Conservation (phyloP, 73 alveolate species). For the Durusdinium trenchii region DNA sequence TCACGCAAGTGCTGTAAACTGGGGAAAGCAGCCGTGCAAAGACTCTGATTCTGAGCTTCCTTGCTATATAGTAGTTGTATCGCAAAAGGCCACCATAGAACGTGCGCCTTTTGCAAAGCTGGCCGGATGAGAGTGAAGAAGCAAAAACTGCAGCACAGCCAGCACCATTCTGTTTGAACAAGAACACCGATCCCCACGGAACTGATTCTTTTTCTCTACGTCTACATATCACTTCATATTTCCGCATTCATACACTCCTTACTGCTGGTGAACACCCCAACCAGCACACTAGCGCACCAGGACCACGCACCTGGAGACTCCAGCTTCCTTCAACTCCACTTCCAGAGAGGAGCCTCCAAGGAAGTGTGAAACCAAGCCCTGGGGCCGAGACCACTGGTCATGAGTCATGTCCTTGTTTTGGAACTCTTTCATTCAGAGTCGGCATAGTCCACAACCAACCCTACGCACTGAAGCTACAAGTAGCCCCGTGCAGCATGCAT, state of each 20-base stretch:
- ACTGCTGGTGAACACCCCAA: no score
- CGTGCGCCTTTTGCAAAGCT: constrained; percentile 1
- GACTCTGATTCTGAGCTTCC: neutral
- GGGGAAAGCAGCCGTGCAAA: neutral
- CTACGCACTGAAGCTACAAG: no score
- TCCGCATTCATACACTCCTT: no score
- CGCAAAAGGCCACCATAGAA: constrained; percentile 89
- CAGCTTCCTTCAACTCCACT: constrained; percentile 58
- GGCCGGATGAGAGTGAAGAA: neutral
- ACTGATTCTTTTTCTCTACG: no score
- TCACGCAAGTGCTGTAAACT: neutral
- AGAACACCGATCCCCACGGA: no score
- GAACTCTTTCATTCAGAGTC: neutral
- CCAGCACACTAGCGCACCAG: no score
- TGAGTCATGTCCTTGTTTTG: neutral
- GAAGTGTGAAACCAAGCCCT: neutral
- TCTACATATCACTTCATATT: no score
- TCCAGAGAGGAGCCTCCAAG: constrained; percentile 62
- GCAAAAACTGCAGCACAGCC: neutral
- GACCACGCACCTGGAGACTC: constrained; percentile 69
- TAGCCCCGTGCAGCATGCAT: no score
- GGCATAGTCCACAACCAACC: no score
- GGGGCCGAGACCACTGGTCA: neutral
- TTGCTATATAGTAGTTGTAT: constrained; percentile 64
- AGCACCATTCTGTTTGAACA: no score